Conservation (phyloP, 495 filamentous ascomycete genomes). For the Trichoderma reesei region DNA sequence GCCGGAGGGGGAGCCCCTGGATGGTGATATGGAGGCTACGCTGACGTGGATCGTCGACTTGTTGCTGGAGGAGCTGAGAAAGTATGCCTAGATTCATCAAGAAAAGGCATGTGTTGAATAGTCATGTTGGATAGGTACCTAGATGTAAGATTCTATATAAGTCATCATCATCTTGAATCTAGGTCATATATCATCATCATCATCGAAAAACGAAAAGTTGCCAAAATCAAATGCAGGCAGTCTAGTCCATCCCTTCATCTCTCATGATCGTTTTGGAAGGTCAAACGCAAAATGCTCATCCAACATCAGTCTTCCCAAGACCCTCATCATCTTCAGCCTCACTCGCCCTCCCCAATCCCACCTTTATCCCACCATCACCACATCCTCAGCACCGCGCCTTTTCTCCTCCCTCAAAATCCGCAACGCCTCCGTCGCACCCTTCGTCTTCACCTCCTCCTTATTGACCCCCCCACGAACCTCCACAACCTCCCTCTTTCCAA, state of each 20-base stretch:
- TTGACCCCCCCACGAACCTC: slow-evolving; percentile 36
- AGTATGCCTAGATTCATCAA: background rate
- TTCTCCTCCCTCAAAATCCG: slow-evolving; percentile 12
- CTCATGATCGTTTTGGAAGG: no score
- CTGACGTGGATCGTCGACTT: slow-evolving; percentile 46
- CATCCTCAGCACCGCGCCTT: background rate
- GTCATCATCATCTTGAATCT: no score
- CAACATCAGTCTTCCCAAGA: background rate
- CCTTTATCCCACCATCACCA: no score
- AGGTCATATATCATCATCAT: background rate
- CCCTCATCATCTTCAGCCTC: background rate
- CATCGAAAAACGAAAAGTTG: no score
- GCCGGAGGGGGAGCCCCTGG: slow-evolving; percentile 32
- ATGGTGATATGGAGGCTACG: slow-evolving; percentile 40
- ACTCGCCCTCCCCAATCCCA: background rate
- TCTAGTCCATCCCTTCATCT: no score
- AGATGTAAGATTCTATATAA: background rate
- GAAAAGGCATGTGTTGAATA: background rate
- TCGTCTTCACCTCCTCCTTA: slow-evolving; percentile 46
- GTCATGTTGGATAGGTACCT: background rate
- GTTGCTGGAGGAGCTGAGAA: slow-evolving; percentile 32
- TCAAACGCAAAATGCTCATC: background rate
- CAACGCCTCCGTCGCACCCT: slow-evolving; percentile 45
- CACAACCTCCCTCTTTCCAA: slow-evolving; percentile 40
- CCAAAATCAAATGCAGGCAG: no score